These are phyloP conservation scores for Priceomyces castillae DNA, from an alignment of 805 yeast genomes.

Conservation along the genomic window DNA sequence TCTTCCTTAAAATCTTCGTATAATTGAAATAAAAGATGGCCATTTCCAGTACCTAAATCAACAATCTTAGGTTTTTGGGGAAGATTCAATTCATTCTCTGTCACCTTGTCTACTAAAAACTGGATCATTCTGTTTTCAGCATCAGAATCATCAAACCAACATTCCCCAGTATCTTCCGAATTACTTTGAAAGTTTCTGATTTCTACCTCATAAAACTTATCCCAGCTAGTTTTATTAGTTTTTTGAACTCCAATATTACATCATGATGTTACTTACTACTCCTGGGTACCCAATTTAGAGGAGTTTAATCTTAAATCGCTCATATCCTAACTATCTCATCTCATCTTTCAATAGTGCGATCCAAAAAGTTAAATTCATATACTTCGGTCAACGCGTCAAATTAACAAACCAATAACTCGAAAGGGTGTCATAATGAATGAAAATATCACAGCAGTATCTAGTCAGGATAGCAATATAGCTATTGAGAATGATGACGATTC, in stretches of 20 bases:
- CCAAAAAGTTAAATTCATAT: not conserved
- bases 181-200: slow-evolving; percentile 67
- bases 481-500: not conserved
- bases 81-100: slow-evolving; percentile 23
- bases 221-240: slow-evolving; percentile 58
- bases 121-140: slow-evolving; percentile 85
- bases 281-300: slow-evolving; percentile 82
- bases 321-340: not conserved
- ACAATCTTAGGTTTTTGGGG: slow-evolving; percentile 42
- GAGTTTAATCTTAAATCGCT: slow-evolving; percentile 52
- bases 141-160: slow-evolving; percentile 95
- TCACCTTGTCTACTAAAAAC: slow-evolving; percentile 56
- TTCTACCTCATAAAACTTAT: slow-evolving; percentile 76
- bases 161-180: slow-evolving; percentile 86
- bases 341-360: not conserved
- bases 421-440: not conserved
- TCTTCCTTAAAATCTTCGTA: slow-evolving; percentile 57
- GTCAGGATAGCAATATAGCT: not conserved
- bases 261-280: slow-evolving; percentile 50
- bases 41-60: slow-evolving; percentile 96
- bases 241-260: not conserved
- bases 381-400: not conserved
- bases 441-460: not conserved
- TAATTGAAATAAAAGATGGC: slow-evolving; percentile 76
- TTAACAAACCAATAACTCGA: not conserved